Base-by-base conservation (phyloP, 2,329 filamentous ascomycete genomes). In the Pochonia chlamydosporia region DNA sequence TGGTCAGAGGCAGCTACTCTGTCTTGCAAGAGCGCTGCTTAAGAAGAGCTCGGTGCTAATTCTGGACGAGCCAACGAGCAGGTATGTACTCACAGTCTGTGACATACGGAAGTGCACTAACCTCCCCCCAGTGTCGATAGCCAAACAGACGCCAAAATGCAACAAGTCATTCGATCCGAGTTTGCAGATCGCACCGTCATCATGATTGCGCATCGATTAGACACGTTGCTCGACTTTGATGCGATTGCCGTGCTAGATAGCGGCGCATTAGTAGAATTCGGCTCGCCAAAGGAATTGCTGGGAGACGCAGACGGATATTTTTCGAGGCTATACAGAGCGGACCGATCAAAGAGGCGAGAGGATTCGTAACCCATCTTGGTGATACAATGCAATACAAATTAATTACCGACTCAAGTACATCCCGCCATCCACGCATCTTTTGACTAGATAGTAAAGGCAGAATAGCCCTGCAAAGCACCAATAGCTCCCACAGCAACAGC, bases 201-300 rank as follows among this genome's bases (percentile, higher is more conserved):
- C 41, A 63, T 64, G 60, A 66, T 65, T 45, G 62, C 64, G 3
- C 64, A 66, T 43, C 54, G 62, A 0, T 52, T 65, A 3, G 54
- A 63, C 25, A 62, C 61, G 2, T 44, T 66, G 9, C 54, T 65
- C 6, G 63, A 66, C 41, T 65, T 66, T 53, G 63, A 65, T 40
- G 59, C 54, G 25, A 54, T 66, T 33, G 61, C 58, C 2, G 61
- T 65, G 26, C 50, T 66, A 9, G 60, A 64, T 24, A 52, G 43
- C 16, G 62, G 63, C 1, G 43, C 28, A 5, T 40, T 66, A 10
- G 59, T 59, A 0, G 63, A 65, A 43, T 59, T 59, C 51, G 63
- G 59, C 1, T 9, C 49, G 1, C 63, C 63, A 1, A 31, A 36
- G 13, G 53, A 59, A 24, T 41, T 63, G 37, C 43, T 64, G 43